Evolutionary conservation across 495 filamentous ascomycete species (phyloP), one percentile per base, ranked within the genome.

Genomic region (Penicillium taxi): DNA sequence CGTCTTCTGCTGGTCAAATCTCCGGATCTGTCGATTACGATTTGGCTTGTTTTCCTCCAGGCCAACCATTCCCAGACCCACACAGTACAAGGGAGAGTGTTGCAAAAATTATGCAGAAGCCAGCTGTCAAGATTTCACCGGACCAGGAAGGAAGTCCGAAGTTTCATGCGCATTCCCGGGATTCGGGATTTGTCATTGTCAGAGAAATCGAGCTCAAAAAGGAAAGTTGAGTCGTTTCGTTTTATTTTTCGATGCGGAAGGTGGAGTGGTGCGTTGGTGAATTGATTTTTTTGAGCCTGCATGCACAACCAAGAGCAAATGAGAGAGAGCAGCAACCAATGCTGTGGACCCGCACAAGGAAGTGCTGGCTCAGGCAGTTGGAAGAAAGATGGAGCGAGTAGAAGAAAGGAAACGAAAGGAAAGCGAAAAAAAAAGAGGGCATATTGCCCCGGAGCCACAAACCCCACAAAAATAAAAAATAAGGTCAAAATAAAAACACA

Each of bases 401-500:
- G 27, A 31, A 49, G 40, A 35, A 28, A 32, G 32, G 42, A 44
- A 41, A 42, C 14, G 28, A 30, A 29, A 23, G 6, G 14, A 38
- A 37, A n/a, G 20, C 14, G 12, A 42, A 37, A 41, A 30, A 35
- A 42, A 33, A 28, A 27, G 13, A 34, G 22, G 28, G n/a, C n/a
- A n/a, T n/a, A n/a, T n/a, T n/a, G n/a, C n/a, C n/a, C n/a, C n/a
- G n/a, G n/a, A n/a, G n/a, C n/a, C n/a, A n/a, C n/a, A n/a, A n/a
- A n/a, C n/a, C 45, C 40, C 37, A 31, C 36, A 40, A 47, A 44
- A 40, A 37, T 20, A 26, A 25, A 28, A 29, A 28, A 28, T 9
- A 20, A 14, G 9, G 23, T 14, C 15, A 11, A 28, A 32, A 35
- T 35, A 26, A 14, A 31, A 39, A 35, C 14, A n/a, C 33, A 23